phyloP scores from a whole-genome alignment of 106 monocot species.

The Acorus calamus region DNA sequence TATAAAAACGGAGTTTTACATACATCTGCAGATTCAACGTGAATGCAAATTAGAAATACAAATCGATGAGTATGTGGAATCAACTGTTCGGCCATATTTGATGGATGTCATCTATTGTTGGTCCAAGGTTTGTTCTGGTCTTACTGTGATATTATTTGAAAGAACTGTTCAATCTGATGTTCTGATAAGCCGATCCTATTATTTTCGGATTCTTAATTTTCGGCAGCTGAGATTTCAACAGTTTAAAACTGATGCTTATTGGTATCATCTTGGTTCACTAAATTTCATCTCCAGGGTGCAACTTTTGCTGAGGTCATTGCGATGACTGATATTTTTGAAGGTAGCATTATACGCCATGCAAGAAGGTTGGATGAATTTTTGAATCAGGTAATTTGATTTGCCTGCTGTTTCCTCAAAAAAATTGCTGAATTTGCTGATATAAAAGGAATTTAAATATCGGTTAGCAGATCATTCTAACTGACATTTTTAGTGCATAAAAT shows the following conservation, averaged over 20 bases:
- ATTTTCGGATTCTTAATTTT: too few species aligned
- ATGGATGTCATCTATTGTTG: slow-evolving; percentile 99
- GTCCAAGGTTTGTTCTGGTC: slow-evolving; percentile 63
- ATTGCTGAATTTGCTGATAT: too few species aligned
- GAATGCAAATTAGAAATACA: slow-evolving; percentile 95
- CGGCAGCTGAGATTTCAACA: too few species aligned
- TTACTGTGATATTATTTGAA: not conserved
- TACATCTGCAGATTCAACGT: slow-evolving; percentile 64
- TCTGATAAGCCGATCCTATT: too few species aligned
- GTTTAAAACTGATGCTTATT: too few species aligned
- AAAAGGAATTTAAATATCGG: too few species aligned
- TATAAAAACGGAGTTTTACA: not conserved
- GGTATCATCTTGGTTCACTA: too few species aligned
- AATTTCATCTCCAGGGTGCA: slow-evolving; percentile 51
- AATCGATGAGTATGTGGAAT: slow-evolving; percentile 97
- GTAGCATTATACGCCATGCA: slow-evolving; percentile 85
- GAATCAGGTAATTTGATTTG: slow-evolving; percentile 52
- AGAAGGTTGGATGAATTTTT: slow-evolving; percentile 94
- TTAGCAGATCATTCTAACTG: not conserved
- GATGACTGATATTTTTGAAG: slow-evolving; percentile 99
- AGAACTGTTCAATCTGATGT: too few species aligned
- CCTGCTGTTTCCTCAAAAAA: too few species aligned
- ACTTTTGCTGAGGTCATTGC: slow-evolving; percentile 87
- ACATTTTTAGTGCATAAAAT: not conserved
- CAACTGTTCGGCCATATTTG: slow-evolving; percentile 75